Evolutionary conservation across 306 rosid genomes (phyloP), one percentile per base, ranked within the genome.

Genomic region (Inga leiocalycina): DNA sequence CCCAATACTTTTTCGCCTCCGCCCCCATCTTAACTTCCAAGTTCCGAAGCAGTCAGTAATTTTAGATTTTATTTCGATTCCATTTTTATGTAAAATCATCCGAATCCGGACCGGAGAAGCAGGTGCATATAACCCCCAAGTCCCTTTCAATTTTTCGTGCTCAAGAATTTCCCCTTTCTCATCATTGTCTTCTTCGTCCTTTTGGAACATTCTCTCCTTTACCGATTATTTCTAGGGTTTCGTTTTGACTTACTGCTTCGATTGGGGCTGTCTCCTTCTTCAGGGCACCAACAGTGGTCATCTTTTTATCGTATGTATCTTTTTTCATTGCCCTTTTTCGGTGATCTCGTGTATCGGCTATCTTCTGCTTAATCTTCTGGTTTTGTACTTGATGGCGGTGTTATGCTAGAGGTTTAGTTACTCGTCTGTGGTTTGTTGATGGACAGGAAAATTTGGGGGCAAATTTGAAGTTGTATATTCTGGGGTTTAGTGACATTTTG

Each of bases 181-280:
- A 41, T 76, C 71, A 59, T 17, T 57, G 71, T 57, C 39, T 76
- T 61, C 71, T 59, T 76, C 71, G 71, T 57, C 71, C 57, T 57
- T 76, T 49, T 39, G 71, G 57, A 59, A 34, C 43, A 76, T 76
- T 34, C 37, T 16, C 39, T 76, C 41, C 56, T 76, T 61, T 41
- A 41, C 56, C 80, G 17, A 22, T 51, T 1, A 59, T 22, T 76
- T 59, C 24, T 76, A 76, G 80, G 80, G 80, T 76, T 76, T 76
- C 27, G 3, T 57, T 43, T 76, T 41, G 3, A 24, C 34, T 10
- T 4, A 16, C 43, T 41, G 20, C 56, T 24, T 51, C 43, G 71
- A 76, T 57, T 76, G 15, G 9, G 22, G 41, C 14, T 13, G 45
- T 12, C 22, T 76, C 17, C 37, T 39, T 76, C 80, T 8, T 20